Evolutionary conservation across 1,284 basidiomycete species (phyloP), one percentile per base, ranked within the genome.

Genomic region (Apiotrichum sp.): DNA sequence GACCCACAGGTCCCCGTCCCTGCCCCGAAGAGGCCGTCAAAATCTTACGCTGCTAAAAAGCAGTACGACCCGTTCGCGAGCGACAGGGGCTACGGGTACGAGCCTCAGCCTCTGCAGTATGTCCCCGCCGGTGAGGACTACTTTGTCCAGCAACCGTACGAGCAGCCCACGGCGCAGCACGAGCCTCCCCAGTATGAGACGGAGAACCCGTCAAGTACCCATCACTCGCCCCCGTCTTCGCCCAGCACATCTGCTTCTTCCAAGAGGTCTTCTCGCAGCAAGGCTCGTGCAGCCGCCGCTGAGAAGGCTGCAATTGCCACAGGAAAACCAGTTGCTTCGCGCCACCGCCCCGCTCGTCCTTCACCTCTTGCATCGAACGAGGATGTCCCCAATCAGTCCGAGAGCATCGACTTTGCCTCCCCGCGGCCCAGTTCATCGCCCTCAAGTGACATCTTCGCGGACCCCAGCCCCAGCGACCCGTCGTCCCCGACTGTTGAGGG

Each of bases 301-400:
- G 69, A 69, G 3, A 62, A 61, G 0, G 71, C 72, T 9, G 69
- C 73, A 41, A 56, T 54, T 16, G 66, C 71, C 5, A 70, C 65
- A 2, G 69, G 69, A 11, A 56, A 56, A 8, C 68, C 69, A 35
- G 54, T 62, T 8, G 59, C 56, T 1, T 58, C 61, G 31, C 62
- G 70, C 40, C 70, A 72, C 58, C 65, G 67, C 53, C 73, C 74
- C 0, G 65, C 67, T 22, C 71, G 72, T 53, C 73, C 74, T 2
- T 69, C 66, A 6, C 74, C 74, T 2, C 63, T 76, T n/a, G 70
- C 72, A 1, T 22, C 55, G 14, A 11, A 39, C 16, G 51, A 53
- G 38, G 9, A 41, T n/a, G 40, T 6, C 9, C 9, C 10, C 36
- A 8, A 8, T 13, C 46, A 50, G 22, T 48, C 40, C 32, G 34